Evolutionary conservation across 2,329 filamentous ascomycete genomes (phyloP), one percentile per base, ranked within the genome.

Genomic region (Fusarium kyushuense): DNA sequence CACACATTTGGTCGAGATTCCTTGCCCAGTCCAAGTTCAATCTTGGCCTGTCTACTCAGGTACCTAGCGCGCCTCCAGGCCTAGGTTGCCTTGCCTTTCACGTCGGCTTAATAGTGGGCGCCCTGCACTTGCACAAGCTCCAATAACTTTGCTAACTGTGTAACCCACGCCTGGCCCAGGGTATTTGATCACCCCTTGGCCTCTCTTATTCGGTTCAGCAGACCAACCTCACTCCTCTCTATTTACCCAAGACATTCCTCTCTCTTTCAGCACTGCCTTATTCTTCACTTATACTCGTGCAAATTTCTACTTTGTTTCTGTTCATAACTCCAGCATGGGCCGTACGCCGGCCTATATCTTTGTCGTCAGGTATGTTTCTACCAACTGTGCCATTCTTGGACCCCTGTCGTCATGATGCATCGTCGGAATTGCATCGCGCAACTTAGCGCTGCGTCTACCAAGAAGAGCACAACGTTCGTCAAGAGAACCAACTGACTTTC

Each of bases 281-380:
- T 19, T 35, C 27, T 55, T 58, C 25, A 40, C 51, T 40, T 60
- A 19, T 17, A 29, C 35, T 59, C 36, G 46, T 42, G n/a, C 33
- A 42, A 40, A 17, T 36, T 54, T 38, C 21, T 42, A 40, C 49
- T 47, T 55, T 43, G 40, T 21, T 48, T 47, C 60, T 53, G 58
- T 49, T 43, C 38, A 54, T 35, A 25, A 56, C 58, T 59, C 49
- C 63, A 78, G 66, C 59, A 82, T 82, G 80, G 80, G 79, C 62
- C 76, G 75, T 51, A 79, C 79, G 58, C 80, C 80, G 55, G 80
- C 80, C 54, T 80, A 79, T 67, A 76, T 82, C 48, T 82, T 82
- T 67, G 80, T 82, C 67, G 80, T 82, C 55, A 81, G 83, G 80
- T 80, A 67, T 38, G 76, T 74, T 47, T 60, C 48, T 45, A 58